Conservation (phyloP, 1,139 yeast species). For the Taiozyma onychis region DNA sequence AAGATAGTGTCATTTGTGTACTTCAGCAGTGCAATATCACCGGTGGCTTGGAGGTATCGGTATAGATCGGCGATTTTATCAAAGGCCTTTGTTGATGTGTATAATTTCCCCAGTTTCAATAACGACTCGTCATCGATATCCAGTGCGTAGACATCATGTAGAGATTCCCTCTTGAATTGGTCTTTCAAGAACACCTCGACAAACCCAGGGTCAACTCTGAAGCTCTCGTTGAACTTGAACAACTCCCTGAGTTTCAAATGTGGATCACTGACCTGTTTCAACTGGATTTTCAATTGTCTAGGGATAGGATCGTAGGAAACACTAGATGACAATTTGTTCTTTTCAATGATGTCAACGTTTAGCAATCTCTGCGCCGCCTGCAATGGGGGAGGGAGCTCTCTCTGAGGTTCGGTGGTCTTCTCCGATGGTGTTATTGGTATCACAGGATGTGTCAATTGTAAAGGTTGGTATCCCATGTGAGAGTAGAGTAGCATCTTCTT, state of each 20-base stretch:
- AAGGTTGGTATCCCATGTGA: background rate
- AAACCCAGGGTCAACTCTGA: slow-evolving; percentile 6
- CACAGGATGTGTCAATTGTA: slow-evolving; percentile 5
- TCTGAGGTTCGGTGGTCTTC: background rate
- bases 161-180: slow-evolving; percentile 1
- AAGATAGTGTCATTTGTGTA: slow-evolving; percentile 8
- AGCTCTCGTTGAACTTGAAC: slow-evolving; percentile 7
- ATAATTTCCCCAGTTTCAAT: slow-evolving; percentile 8
- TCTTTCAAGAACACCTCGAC: slow-evolving; percentile 7
- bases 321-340: background rate
- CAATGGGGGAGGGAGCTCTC: background rate
- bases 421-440: background rate
- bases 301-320: background rate
- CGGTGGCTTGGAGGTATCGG: slow-evolving; percentile 4
- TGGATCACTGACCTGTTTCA: slow-evolving; percentile 11
- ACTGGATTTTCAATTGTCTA: background rate
- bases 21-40: slow-evolving; percentile 2
- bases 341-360: slow-evolving; percentile 1
- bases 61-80: slow-evolving; percentile 9
- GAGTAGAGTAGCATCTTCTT: slow-evolving; percentile 2
- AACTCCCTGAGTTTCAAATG: slow-evolving; percentile 13
- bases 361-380: slow-evolving; percentile 2
- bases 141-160: background rate
- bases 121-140: slow-evolving; percentile 6
- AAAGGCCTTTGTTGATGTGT: slow-evolving; percentile 7